phyloP scores from a whole-genome alignment of 306 rosid genomes.

The Quercus engelmannii region DNA sequence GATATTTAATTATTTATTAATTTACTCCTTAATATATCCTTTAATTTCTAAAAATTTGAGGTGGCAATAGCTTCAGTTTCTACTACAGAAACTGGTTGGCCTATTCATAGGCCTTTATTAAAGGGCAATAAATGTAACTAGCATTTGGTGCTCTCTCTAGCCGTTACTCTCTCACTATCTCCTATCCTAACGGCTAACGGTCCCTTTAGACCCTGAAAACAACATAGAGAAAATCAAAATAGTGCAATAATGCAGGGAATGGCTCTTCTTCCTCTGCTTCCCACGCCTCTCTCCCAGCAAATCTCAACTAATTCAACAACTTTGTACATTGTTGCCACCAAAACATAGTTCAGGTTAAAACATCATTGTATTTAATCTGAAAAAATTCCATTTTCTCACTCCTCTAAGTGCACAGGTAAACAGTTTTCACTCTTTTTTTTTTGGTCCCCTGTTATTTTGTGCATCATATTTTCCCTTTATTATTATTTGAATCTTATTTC shows the following conservation, averaged over 20 bases:
- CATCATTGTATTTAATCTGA: neutral
- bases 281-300: neutral
- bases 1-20: too few relatives aligned
- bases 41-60: too few relatives aligned
- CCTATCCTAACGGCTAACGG: conserved; percentile 20
- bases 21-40: too few relatives aligned
- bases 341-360: neutral
- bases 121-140: neutral
- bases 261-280: neutral
- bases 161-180: conserved; percentile 24
- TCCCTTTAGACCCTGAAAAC: neutral
- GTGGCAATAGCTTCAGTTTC: too few relatives aligned
- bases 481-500: too few relatives aligned
- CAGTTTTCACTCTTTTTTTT: neutral
- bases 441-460: neutral
- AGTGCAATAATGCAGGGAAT: neutral
- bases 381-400: too few relatives aligned
- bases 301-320: neutral
- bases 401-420: neutral
- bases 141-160: neutral
- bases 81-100: conserved; percentile 14
- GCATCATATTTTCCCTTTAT: neutral
- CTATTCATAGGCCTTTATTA: neutral
- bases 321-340: neutral
- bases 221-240: neutral